Evolutionary conservation across 1,139 yeast species (phyloP), one percentile per base, ranked within the genome.

Genomic region (Pichia sp.): DNA sequence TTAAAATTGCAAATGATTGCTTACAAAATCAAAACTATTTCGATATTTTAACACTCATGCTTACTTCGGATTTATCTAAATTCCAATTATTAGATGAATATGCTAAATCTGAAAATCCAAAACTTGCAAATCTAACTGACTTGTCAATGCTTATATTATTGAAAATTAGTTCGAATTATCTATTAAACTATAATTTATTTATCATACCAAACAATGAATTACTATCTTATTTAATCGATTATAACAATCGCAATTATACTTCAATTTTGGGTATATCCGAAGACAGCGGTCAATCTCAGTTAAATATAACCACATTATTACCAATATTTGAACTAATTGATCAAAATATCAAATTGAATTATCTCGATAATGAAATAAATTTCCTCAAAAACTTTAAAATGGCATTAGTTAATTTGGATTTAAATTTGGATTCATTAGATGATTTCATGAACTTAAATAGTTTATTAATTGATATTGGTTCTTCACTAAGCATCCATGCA

Each of bases 241-340:
- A 48, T 25, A 48, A 40, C 18, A 46, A 49, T 27, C n/a, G 27
- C 1, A 42, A 46, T 30, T 47, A 44, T 15, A 32, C 35, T 30
- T 43, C 53, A 15, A 43, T 50, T 26, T 24, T 46, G 16, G 55
- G 56, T n/a, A 36, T 50, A 9, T 30, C 41, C 1, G 45, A 47
- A 7, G 20, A 39, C 6, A 26, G 30, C 1, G 27, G 16, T n/a
- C 4, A 29, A 4, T 36, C 39, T 11, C 41, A 51, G 30, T 15
- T 53, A 16, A 41, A 29, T 18, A 41, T 43, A 12, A 27, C 45
- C 7, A 48, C 55, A 1, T 29, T 53, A 5, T 29, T 40, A 47
- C 57, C 55, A 44, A 39, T 48, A 7, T 68, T 69, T 64, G 74
- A 71, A 49, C 36, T 69, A 2, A 56, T 69, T 34, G 73, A 70